phyloP scores from a whole-genome alignment of 2,329 filamentous ascomycete species.

The Neurospora sp. region DNA sequence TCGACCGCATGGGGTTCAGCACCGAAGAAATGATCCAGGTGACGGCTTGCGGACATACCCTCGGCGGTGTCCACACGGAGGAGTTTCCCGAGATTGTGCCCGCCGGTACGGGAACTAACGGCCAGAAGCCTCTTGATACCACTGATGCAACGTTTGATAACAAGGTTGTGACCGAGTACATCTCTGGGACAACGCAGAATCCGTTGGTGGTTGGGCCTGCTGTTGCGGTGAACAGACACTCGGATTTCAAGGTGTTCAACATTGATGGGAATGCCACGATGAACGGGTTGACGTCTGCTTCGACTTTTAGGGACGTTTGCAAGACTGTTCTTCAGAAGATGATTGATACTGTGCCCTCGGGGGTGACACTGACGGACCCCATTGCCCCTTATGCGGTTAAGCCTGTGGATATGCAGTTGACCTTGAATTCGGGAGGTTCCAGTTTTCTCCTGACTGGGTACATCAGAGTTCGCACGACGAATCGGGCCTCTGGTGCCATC shows the following conservation, averaged over 20 bases:
- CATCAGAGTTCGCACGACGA: constrained; percentile 47
- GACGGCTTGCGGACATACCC: constrained; percentile 50
- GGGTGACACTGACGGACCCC: constrained; percentile 39
- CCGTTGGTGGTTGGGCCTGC: constrained; percentile 45
- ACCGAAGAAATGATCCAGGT: constrained; percentile 49
- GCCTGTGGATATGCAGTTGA: constrained; percentile 47
- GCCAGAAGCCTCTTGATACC: constrained; percentile 36
- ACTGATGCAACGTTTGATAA: constrained; percentile 44
- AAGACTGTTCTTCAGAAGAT: constrained; percentile 45
- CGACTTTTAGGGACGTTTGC: constrained; percentile 38
- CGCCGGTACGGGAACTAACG: constrained; percentile 31
- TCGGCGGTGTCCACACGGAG: constrained; percentile 47
- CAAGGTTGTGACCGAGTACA: constrained; percentile 46
- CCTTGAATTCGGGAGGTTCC: constrained; percentile 37
- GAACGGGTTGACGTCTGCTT: constrained; percentile 32
- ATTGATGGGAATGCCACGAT: constrained; percentile 48
- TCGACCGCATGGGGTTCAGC: constrained; percentile 47
- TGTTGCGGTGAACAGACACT: constrained; percentile 33
- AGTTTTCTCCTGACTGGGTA: constrained; percentile 42
- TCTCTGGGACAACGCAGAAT: constrained; percentile 42
- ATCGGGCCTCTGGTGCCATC: constrained; percentile 31
- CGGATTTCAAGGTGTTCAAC: constrained; percentile 47
- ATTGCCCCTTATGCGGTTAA: constrained; percentile 50
- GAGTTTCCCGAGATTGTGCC: constrained; percentile 46
- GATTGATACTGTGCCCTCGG: constrained; percentile 49